These are phyloP conservation scores for Solanum paucissectum DNA, from an alignment of 257 asterid genomes.

Conservation along the genomic window DNA sequence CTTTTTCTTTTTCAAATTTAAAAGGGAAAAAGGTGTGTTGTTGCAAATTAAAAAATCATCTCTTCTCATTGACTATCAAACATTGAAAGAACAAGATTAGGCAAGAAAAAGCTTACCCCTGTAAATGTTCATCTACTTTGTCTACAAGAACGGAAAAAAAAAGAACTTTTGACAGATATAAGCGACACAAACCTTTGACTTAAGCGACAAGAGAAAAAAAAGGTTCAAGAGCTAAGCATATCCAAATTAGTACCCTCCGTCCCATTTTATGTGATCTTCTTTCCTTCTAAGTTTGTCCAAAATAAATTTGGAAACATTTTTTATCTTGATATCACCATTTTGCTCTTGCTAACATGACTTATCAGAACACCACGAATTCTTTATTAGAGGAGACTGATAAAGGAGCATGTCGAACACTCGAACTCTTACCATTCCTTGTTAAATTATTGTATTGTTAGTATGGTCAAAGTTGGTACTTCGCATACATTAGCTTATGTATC, in stretches of 20 bases:
- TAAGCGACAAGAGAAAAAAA: neutral
- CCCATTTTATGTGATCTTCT: neutral
- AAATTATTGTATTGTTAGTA: neutral
- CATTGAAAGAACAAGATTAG: neutral
- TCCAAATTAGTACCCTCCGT: neutral
- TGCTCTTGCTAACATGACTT: neutral
- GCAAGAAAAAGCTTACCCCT: neutral
- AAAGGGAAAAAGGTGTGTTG: neutral
- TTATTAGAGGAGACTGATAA: neutral
- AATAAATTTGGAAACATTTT: neutral
- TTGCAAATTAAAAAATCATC: neutral
- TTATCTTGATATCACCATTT: neutral
- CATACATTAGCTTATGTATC: neutral
- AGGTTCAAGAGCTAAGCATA: neutral
- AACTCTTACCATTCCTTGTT: neutral
- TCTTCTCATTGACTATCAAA: neutral
- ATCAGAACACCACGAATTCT: neutral
- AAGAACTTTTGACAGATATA: neutral
- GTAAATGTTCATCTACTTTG: neutral
- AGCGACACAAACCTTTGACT: neutral
- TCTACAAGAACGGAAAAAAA: neutral
- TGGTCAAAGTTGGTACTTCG: neutral
- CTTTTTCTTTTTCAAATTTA: neutral
- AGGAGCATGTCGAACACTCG: neutral
- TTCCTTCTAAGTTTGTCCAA: neutral